Conservation (phyloP, 805 yeast species). For the Clavispora phyllophila region DNA sequence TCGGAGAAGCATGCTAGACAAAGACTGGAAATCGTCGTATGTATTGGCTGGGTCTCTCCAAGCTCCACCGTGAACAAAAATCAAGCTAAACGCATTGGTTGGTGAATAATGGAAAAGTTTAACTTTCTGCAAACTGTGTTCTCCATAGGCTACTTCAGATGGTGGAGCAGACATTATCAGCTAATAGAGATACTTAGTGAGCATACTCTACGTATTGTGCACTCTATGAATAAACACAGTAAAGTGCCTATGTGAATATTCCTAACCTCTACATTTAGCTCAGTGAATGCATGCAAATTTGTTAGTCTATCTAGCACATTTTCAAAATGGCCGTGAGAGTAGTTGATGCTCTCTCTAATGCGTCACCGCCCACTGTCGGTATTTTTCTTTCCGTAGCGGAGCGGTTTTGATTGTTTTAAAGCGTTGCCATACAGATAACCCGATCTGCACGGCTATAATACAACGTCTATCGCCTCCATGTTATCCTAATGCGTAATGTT, state of each 20-base stretch:
- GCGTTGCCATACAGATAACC: no score
- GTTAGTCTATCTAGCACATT: not conserved
- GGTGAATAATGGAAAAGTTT: conserved; percentile 20
- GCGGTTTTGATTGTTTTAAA: no score
- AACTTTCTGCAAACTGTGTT: conserved; percentile 27
- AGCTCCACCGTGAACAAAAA: conserved; percentile 84
- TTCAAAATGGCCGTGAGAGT: not conserved
- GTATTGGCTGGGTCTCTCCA: conserved; percentile 75
- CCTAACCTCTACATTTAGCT: not conserved
- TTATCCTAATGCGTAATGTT: no score
- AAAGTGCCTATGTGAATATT: no score
- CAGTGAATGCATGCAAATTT: not conserved
- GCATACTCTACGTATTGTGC: not conserved
- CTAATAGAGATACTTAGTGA: no score
- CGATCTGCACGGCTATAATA: no score
- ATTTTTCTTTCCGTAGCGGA: no score
- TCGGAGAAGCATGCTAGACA: conserved; percentile 17
- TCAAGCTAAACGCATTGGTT: conserved; percentile 23
- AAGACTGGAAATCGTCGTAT: conserved; percentile 43
- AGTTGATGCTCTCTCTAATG: no score
- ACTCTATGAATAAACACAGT: not conserved
- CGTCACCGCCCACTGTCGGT: no score
- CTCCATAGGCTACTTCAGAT: conserved; percentile 21
- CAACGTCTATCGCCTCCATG: no score
- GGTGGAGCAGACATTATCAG: not conserved